phyloP scores from a whole-genome alignment of 1,284 basidiomycete species.

The Ustilago cynodontis region DNA sequence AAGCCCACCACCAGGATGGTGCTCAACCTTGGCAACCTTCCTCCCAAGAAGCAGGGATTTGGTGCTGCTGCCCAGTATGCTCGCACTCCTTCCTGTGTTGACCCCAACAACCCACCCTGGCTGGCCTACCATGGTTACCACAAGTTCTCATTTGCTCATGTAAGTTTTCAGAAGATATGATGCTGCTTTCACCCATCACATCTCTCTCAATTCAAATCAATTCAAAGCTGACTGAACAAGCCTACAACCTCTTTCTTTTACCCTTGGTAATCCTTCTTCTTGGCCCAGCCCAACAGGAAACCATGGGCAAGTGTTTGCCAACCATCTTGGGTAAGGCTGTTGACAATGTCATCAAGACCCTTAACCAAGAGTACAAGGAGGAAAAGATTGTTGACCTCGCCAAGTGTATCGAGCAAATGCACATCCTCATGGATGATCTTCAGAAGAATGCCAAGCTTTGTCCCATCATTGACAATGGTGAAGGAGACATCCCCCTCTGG shows the following conservation, averaged over 20 bases:
- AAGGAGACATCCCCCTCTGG: constrained; percentile 94
- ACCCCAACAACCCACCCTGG: constrained; percentile 97
- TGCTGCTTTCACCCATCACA: too few species aligned
- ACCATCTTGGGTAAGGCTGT: constrained; percentile 97
- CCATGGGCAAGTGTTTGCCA: constrained; percentile 90
- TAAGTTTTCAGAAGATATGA: too few species aligned
- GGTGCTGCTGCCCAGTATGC: constrained; percentile 48
- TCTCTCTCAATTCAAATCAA: too few species aligned
- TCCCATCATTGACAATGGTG: constrained; percentile 90
- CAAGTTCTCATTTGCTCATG: constrained; percentile 91
- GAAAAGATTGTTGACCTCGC: constrained; percentile 88
- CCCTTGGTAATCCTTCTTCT: not conserved
- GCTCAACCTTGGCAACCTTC: constrained; percentile 69
- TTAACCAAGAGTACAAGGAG: constrained; percentile 82
- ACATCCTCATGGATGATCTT: constrained; percentile 71
- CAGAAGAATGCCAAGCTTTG: constrained; percentile 71
- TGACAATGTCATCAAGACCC: constrained; percentile 88
- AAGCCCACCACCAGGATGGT: constrained; percentile 66
- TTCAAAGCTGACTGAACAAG: constrained; percentile 12
- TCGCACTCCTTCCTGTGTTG: constrained; percentile 64
- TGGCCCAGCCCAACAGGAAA: constrained; percentile 46
- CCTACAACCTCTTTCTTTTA: not conserved
- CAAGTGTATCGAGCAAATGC: constrained; percentile 79
- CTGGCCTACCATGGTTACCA: constrained; percentile 88
- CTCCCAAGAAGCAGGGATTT: constrained; percentile 66